Evolutionary conservation across 306 rosid genomes (phyloP).

Genomic region (Gillenia trifoliata): DNA sequence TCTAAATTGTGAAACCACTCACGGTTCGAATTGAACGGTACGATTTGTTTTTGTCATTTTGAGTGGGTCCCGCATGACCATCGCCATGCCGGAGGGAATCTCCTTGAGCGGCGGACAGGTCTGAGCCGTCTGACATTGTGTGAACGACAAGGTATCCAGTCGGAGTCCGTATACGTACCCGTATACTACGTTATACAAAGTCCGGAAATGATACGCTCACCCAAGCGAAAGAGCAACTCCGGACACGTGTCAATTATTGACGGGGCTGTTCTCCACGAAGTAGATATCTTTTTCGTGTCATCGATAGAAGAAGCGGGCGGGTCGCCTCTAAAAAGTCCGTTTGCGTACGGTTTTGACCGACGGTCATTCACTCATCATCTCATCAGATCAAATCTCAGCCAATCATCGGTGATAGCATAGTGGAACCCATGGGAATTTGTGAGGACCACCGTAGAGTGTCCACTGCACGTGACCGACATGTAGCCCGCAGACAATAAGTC

Average conservation of each 20-base stretch:
- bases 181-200: neutral
- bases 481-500: constrained; percentile 18
- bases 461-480: constrained; percentile 1
- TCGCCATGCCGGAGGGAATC: neutral
- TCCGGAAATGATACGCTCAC: neutral
- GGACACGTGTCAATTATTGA: neutral
- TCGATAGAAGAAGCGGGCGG: neutral
- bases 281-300: neutral
- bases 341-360: neutral
- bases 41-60: neutral
- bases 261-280: neutral
- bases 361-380: neutral
- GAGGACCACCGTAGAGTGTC: neutral
- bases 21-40: neutral
- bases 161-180: neutral
- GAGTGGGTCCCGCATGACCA: neutral
- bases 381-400: neutral
- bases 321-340: neutral
- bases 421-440: neutral
- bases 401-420: neutral
- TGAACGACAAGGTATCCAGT: constrained; percentile 30
- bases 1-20: neutral
- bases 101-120: constrained; percentile 7
- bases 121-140: constrained; percentile 28
- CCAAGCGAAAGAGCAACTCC: too few species aligned